phyloP scores from a whole-genome alignment of 148 eudicot species.

The Dysphania ambrosioides region DNA sequence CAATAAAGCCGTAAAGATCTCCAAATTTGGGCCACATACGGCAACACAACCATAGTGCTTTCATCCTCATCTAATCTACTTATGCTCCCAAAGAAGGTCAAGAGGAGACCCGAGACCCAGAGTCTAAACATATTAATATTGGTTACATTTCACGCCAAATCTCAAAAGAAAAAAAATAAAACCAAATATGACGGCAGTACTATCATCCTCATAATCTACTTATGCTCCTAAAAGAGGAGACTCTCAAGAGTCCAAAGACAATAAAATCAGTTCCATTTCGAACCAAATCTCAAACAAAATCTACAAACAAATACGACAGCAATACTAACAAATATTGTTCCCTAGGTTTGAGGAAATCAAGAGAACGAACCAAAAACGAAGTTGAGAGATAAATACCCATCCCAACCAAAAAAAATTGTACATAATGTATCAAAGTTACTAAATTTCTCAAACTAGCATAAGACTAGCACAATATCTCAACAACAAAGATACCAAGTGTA shows the following conservation, averaged over 20 bases:
- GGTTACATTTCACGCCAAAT: too few relatives aligned
- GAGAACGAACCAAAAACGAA: not conserved
- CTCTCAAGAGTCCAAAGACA: not conserved
- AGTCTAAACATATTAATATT: too few relatives aligned
- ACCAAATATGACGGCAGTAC: too few relatives aligned
- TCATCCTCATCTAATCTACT: not conserved
- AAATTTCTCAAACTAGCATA: too few relatives aligned
- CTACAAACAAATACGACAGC: not conserved
- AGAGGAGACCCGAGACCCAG: too few relatives aligned
- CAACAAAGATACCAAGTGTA: not conserved
- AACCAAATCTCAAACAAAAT: not conserved
- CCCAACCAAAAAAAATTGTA: not conserved
- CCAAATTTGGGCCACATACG: not conserved
- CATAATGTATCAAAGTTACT: not conserved
- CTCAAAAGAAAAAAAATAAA: too few relatives aligned
- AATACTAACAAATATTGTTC: not conserved
- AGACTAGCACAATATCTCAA: not conserved
- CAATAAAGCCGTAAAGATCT: not conserved
- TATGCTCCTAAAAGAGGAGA: too few relatives aligned
- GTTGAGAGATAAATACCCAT: not conserved
- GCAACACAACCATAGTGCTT: not conserved
- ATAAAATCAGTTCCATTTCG: not conserved
- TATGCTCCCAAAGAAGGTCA: too few relatives aligned
- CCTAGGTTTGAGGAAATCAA: not conserved
- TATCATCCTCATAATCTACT: too few relatives aligned